Percentiles rank a stretch among this genome's conserved stretches.
Evolutionary conservation across 2,329 filamentous ascomycete species (phyloP).

Genomic region (Penicillium sp.): DNA sequence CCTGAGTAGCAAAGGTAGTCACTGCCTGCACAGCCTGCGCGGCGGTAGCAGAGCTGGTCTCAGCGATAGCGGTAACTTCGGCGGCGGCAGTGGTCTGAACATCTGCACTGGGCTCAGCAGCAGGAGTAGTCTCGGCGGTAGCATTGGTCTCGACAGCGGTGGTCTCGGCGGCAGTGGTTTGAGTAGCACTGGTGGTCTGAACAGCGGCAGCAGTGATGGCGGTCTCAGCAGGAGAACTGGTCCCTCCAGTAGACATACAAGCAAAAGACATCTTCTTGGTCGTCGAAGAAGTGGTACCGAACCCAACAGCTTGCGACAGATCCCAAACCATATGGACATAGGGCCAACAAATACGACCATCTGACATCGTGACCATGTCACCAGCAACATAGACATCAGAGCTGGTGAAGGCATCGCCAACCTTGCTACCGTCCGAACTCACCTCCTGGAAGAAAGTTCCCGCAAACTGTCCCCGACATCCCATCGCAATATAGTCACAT

Average conservation of each 20-base stretch:
- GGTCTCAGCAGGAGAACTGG: not conserved
- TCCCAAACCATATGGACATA: constrained; percentile 47
- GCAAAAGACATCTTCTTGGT: constrained; percentile 30
- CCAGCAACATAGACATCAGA: constrained; percentile 61
- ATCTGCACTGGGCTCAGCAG: too few relatives aligned
- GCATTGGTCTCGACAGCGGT: too few relatives aligned
- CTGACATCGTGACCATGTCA: constrained; percentile 60
- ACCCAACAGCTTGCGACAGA: constrained; percentile 37
- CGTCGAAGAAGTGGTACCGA: constrained; percentile 9
- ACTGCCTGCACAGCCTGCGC: too few relatives aligned
- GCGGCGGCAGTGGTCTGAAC: too few relatives aligned
- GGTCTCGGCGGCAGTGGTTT: not conserved
- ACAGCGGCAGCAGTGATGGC: not conserved
- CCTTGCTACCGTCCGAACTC: constrained; percentile 52
- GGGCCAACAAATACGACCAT: constrained; percentile 59
- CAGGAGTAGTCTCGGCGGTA: too few relatives aligned
- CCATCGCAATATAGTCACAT: constrained; percentile 61
- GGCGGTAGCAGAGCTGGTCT: too few relatives aligned
- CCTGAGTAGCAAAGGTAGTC: too few relatives aligned
- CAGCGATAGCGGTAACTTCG: too few relatives aligned
- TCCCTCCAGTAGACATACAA: constrained; percentile 22
- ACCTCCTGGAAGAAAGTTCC: constrained; percentile 64
- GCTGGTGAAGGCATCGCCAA: constrained; percentile 55
- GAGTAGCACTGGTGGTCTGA: not conserved
- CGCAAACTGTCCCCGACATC: constrained; percentile 60